Evolutionary conservation across 441 rosid genomes (phyloP), one percentile per base, ranked within the genome.

Genomic region (Erodium chrysanthum): DNA sequence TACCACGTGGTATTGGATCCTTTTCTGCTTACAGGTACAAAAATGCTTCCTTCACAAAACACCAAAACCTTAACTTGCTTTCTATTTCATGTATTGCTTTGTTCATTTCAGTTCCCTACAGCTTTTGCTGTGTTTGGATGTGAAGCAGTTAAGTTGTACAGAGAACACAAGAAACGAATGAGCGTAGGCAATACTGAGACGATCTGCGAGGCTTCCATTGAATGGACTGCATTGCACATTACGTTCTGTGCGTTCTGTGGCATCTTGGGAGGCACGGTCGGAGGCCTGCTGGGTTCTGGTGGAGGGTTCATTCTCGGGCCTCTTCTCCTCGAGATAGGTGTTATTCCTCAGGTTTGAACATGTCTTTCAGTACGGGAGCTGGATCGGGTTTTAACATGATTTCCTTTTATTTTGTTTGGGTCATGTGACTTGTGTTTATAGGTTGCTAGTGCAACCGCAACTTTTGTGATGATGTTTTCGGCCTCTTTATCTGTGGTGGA

Each of bases 391-490:
- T 29, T 29, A 29, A 29, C 33, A 29, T 29, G n/a, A n/a, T n/a
- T n/a, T 44, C 0, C 12, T 0, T 12, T 12, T 4, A 44, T 8
- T 0, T 37, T 9, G 7, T 37, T 3, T 37, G 7, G 7, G 7
- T 37, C 44, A 4, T 14, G 9, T 14, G 11, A 44, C 52, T 46
- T 11, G 9, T n/a, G 21, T 52, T 52, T n/a, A 42, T 79, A 90
- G 96, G 98, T 90, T 20, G 93, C 98, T 31, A 90, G 98, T 60
- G 98, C 92, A 4, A 93, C 98, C 54, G 91, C 97, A 3, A 93
- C 98, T 0, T 93, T 93, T 69, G 97, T 93, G 76, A 93, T 93
- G 97, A 81, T 91, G 95, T 93, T 85, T 74, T 93, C 98, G 1
- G 89, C 98, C 11, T 90, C 97, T 37, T 80, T 93, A 71, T 93